Evolutionary conservation across 1,284 basidiomycete genomes (phyloP).

Genomic region (Ceratobasidium theobromae): DNA sequence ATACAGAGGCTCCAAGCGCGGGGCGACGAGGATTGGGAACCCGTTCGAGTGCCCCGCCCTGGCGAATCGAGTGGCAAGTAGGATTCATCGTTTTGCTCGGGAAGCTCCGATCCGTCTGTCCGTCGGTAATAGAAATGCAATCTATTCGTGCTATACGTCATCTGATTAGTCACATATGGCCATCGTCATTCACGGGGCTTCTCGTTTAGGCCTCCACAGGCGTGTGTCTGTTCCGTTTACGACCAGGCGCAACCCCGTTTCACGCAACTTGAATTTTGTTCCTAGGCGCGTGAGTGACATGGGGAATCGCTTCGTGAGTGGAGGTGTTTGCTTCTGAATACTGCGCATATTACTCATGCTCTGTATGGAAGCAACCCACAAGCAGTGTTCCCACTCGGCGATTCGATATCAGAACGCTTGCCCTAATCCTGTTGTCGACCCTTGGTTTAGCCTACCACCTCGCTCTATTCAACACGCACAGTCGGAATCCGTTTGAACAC

Average conservation of each 20-base stretch:
- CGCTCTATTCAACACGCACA: too few relatives aligned
- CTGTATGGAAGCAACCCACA: neutral
- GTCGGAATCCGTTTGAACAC: slow-evolving; percentile 38
- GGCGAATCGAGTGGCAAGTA: slow-evolving; percentile 50
- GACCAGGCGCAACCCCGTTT: neutral
- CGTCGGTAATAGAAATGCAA: too few relatives aligned
- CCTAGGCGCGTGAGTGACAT: too few relatives aligned
- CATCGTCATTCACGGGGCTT: neutral
- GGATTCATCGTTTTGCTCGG: neutral
- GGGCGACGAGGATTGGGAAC: slow-evolving; percentile 78
- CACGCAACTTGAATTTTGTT: neutral
- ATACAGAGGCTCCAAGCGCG: slow-evolving; percentile 38
- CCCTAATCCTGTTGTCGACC: neutral
- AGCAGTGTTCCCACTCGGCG: neutral
- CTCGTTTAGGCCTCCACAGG: too few relatives aligned
- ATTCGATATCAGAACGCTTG: neutral
- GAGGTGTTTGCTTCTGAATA: too few relatives aligned
- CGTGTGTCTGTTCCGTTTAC: neutral
- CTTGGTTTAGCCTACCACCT: neutral
- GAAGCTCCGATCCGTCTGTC: too few relatives aligned
- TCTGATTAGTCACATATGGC: slow-evolving; percentile 17
- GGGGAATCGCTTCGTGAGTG: too few relatives aligned
- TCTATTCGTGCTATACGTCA: too few relatives aligned
- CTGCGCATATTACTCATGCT: too few relatives aligned
- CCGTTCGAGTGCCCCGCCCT: slow-evolving; percentile 80